Evolutionary conservation across 208 protist genomes (phyloP).

Genomic region (Zelonia costaricensis): DNA sequence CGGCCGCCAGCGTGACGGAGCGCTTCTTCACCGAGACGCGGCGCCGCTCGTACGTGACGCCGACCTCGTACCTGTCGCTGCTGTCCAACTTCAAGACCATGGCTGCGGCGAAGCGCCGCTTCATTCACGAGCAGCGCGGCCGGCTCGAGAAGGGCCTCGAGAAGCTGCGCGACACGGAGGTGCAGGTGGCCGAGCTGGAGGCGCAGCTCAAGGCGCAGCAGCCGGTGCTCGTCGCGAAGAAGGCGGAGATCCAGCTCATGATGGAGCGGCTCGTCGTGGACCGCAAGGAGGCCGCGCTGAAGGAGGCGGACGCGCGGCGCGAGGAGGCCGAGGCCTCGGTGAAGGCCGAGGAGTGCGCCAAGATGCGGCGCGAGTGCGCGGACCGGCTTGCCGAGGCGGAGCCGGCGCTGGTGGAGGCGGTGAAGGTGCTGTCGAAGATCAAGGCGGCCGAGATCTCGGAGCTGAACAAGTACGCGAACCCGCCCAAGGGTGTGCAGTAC

Average conservation of each 20-base stretch:
- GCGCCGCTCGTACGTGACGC: conserved; percentile 98
- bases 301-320: conserved; percentile 75
- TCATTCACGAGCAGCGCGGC: conserved; percentile 77
- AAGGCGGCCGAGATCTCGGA: conserved; percentile 97
- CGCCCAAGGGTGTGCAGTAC: conserved; percentile 96
- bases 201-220: conserved; percentile 94
- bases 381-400: conserved; percentile 96
- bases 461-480: conserved; percentile 96
- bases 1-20: conserved; percentile 84
- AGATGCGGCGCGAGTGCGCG: conserved; percentile 91
- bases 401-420: conserved; percentile 94
- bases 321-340: conserved; percentile 93
- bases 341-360: conserved; percentile 95
- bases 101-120: conserved; percentile 79
- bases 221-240: conserved; percentile 94
- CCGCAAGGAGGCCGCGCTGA: conserved; percentile 90
- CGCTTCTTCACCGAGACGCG: conserved; percentile 91
- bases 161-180: conserved; percentile 93
- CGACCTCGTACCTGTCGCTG: conserved; percentile 97
- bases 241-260: conserved; percentile 91
- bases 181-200: conserved; percentile 94
- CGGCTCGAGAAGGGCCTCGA: conserved; percentile 96
- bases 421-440: conserved; percentile 94
- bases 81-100: conserved; percentile 91
- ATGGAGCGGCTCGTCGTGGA: conserved; percentile 94